Conservation (phyloP, 495 filamentous ascomycete species). For the Cercophora samala region DNA sequence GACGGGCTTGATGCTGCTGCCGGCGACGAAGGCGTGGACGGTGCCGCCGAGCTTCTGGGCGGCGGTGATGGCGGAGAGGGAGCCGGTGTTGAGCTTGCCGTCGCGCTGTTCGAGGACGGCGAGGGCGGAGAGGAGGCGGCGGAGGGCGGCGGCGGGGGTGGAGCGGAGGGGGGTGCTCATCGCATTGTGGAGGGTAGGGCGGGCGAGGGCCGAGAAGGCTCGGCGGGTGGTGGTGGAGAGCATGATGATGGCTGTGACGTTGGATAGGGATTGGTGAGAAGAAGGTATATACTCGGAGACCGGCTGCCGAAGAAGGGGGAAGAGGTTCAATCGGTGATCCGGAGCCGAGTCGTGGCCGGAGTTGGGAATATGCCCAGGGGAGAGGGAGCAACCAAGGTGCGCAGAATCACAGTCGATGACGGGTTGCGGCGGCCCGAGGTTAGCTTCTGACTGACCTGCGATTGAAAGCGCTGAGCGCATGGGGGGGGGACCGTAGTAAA, state of each 20-base stretch:
- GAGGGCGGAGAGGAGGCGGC: constrained; percentile 78
- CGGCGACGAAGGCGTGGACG: constrained; percentile 83
- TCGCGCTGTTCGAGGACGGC: constrained; percentile 91
- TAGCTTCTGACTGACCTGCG: constrained; percentile 10
- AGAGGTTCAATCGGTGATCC: neutral
- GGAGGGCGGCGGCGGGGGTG: constrained; percentile 44
- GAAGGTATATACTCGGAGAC: neutral
- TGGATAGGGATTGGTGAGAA: constrained; percentile 8
- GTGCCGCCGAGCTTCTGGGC: constrained; percentile 82
- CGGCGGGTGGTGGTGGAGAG: constrained; percentile 28
- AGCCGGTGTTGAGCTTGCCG: constrained; percentile 77
- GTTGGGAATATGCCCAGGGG: neutral
- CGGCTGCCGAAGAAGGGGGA: constrained; percentile 2
- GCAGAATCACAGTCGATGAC: constrained; percentile 18
- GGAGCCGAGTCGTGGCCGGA: constrained; percentile 4
- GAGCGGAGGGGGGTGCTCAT: constrained; percentile 26
- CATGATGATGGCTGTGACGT: constrained; percentile 24
- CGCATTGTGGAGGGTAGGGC: constrained; percentile 26
- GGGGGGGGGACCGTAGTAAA: constrained; percentile 5
- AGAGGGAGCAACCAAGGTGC: neutral
- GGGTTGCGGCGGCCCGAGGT: constrained; percentile 37
- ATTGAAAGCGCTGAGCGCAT: constrained; percentile 3
- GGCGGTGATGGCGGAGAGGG: constrained; percentile 81
- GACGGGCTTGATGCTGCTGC: constrained; percentile 71
- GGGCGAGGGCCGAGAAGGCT: constrained; percentile 31